These are phyloP conservation scores for Rhodosporidiobolus odoratus DNA, from an alignment of 768 basidiomycete species.

Conservation along the genomic window DNA sequence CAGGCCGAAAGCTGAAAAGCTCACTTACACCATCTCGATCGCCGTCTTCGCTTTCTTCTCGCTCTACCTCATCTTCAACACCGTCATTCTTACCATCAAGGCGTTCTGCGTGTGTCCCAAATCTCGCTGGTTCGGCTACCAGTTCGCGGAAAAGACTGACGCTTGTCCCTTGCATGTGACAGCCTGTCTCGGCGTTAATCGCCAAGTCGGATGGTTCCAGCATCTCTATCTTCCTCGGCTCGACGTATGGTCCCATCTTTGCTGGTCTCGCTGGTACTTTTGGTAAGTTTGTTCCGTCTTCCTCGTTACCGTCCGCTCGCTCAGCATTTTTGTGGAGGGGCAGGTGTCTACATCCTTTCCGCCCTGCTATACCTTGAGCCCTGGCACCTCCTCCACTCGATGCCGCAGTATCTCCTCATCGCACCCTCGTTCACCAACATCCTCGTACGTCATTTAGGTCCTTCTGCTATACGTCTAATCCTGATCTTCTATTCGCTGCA, in stretches of 20 bases:
- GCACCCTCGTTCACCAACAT: slow-evolving; percentile 93
- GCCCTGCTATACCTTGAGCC: slow-evolving; percentile 59
- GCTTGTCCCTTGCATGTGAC: neutral
- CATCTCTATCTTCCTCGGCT: slow-evolving; percentile 33
- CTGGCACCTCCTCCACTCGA: slow-evolving; percentile 95
- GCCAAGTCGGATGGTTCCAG: neutral
- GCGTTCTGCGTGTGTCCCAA: slow-evolving; percentile 54
- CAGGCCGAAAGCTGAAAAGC: slow-evolving; percentile 80
- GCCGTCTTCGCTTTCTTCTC: slow-evolving; percentile 78
- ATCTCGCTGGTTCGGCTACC: neutral
- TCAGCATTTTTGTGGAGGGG: slow-evolving; percentile 65
- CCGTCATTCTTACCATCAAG: slow-evolving; percentile 55
- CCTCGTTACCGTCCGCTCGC: slow-evolving; percentile 41
- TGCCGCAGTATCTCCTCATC: slow-evolving; percentile 80
- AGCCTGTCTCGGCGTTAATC: slow-evolving; percentile 36
- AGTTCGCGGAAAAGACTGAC: neutral
- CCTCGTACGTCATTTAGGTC: slow-evolving; percentile 37
- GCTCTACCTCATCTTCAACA: slow-evolving; percentile 69
- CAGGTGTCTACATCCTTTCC: slow-evolving; percentile 54
- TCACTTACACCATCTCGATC: slow-evolving; percentile 55
- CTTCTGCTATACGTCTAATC: neutral
- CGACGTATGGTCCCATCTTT: slow-evolving; percentile 39
- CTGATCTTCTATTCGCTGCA: slow-evolving; percentile 46
- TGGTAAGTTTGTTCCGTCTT: slow-evolving; percentile 48
- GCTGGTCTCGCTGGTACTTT: slow-evolving; percentile 42